phyloP scores from a whole-genome alignment of 495 filamentous ascomycete species.

The Friedmanniomyces endolithicus region DNA sequence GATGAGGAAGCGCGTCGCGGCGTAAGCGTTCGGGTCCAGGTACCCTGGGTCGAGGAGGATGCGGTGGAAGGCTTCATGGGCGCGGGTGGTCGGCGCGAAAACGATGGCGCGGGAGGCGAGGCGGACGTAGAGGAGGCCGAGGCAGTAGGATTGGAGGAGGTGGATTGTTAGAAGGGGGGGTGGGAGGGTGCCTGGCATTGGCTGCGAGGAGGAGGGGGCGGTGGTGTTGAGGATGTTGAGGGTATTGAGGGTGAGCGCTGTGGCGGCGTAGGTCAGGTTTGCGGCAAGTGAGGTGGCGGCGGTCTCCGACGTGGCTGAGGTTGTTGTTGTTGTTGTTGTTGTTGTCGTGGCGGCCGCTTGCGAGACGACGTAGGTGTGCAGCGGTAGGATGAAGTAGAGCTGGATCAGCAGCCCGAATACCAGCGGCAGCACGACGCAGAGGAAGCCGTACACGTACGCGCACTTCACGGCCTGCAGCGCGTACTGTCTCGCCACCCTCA shows the following conservation, averaged over 20 bases:
- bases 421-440: constrained; percentile 65
- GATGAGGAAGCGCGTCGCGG: constrained; percentile 75
- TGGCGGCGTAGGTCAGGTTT: neutral
- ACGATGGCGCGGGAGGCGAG: constrained; percentile 62
- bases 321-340: neutral
- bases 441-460: constrained; percentile 57
- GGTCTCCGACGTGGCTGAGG: neutral
- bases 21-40: constrained; percentile 60
- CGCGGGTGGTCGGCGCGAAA: constrained; percentile 48
- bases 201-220: neutral
- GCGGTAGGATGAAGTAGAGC: constrained; percentile 76
- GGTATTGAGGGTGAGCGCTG: neutral
- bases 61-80: constrained; percentile 58
- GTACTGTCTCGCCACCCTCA: constrained; percentile 7
- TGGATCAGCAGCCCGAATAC: constrained; percentile 74
- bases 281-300: neutral
- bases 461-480: constrained; percentile 32
- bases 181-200: constrained; percentile 20
- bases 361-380: constrained; percentile 64
- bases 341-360: neutral
- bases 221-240: neutral
- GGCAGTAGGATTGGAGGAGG: constrained; percentile 84
- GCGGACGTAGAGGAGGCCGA: constrained; percentile 85
- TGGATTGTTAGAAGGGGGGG: constrained; percentile 73
- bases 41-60: constrained; percentile 65